Conservation (phyloP, 106 monocot species). For the Allium cepa region DNA sequence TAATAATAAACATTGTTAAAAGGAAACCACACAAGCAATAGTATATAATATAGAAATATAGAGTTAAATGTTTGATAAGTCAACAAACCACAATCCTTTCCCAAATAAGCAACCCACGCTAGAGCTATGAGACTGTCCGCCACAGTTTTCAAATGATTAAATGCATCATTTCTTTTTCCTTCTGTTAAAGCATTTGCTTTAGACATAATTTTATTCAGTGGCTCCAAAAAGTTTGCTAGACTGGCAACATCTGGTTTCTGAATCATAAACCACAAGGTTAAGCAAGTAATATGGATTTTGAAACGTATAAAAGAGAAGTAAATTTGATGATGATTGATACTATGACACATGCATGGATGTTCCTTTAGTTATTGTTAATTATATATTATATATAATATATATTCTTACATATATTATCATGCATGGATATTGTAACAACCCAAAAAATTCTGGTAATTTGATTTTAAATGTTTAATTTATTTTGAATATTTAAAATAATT, state of each 20-base stretch:
- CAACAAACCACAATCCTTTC: conserved; percentile 85
- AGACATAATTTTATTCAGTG: conserved; percentile 69
- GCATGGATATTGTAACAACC: too few relatives aligned
- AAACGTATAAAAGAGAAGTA: too few relatives aligned
- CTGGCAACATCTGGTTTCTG: conserved; percentile 78
- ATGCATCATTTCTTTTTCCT: conserved; percentile 73
- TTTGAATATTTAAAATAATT: too few relatives aligned
- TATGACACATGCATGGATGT: too few relatives aligned
- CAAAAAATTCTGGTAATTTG: too few relatives aligned
- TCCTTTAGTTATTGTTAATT: too few relatives aligned
- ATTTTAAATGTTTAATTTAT: too few relatives aligned
- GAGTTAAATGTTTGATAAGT: not conserved
- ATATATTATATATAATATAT: too few relatives aligned
- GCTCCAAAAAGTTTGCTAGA: conserved; percentile 74
- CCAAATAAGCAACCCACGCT: conserved; percentile 88
- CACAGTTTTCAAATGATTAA: conserved; percentile 79
- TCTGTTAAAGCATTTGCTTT: conserved; percentile 86
- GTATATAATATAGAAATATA: not conserved
- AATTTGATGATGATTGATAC: too few relatives aligned
- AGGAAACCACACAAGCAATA: not conserved
- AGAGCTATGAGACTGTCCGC: conserved; percentile 86
- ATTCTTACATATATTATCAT: too few relatives aligned
- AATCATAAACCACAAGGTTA: conserved; percentile 9
- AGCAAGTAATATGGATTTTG: not conserved
- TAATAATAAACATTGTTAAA: not conserved